Base-by-base conservation (phyloP, 2,329 filamentous ascomycete genomes). In the Zymoseptoria crescenta region DNA sequence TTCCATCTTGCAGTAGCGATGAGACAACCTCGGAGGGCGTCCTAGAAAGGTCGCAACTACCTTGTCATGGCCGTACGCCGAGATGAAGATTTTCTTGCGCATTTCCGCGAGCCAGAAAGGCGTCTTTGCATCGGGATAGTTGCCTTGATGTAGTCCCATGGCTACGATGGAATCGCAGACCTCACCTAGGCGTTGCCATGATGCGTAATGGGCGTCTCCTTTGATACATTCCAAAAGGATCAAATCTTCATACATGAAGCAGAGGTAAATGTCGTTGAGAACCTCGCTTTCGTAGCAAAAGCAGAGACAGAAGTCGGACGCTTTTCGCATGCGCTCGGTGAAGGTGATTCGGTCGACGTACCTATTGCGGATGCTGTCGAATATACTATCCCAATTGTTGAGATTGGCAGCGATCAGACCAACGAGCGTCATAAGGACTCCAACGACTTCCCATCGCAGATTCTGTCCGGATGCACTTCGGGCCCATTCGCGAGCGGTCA, bases 1-100 rank as follows among this genome's bases (percentile, higher is more conserved):
- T 16, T 82, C 80, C 1, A 82, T 77, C 6, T 77, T 76, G 52
- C 77, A 80, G 64, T 84, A 85, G 1, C 80, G 76, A 29, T 81
- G 76, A 9, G 65, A 68, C 2, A 71, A 55, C 52, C 79, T 68
- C 0, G 83, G 83, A 0, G 83, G 83, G 0, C 82, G 73, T 0
- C 83, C 71, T 1, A 73, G 62, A 52, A 72, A 73, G 2, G 70
- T 68, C 1, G 71, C 69, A 5, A 70, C 60, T 6, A 62, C 60
- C 59, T 73, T 73, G 63, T 73, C 71, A 27, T 69, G 69, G 2
- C 67, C 67, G 56, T 71, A 73, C 6, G 66, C 67, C 2, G 45
- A 65, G n/a, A 68, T 64, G 60, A 73, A 73, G 19, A 73, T 65
- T 58, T 68, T 70, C 54, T 69, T 70, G 1, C 70, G 67, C 21